Base-by-base conservation (phyloP, 1,139 yeast species). In the Yamadazyma epiphylla region DNA sequence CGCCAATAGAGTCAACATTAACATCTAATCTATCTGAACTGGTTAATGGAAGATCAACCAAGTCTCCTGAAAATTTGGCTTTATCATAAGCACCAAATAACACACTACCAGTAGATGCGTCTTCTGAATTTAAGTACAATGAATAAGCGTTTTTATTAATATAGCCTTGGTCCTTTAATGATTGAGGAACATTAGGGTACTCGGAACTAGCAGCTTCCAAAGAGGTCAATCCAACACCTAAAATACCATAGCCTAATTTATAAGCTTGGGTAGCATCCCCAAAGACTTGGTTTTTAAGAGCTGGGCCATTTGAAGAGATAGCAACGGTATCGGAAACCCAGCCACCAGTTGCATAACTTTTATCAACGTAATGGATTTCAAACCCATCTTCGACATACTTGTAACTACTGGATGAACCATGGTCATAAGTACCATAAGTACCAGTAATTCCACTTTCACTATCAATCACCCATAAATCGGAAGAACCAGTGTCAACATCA, bases 211-310 rank as follows among this genome's bases (percentile, higher is more conserved):
- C 25, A n/a, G n/a, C n/a, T n/a, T n/a, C n/a, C n/a, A n/a, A n/a
- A n/a, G n/a, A n/a, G n/a, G n/a, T n/a, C n/a, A 28, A 32, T 5
- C 82, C 82, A 36, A 77, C 64, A 13, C 83, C 83, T 23, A 76
- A 53, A 24, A 75, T 70, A 21, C 78, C 78, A 16, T 9, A 33
- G 5, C 15, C 13, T 10, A 22, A 25, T 6, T 28, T 26, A n/a
- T n/a, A n/a, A 21, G 28, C 13, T 3, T 20, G 8, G 16, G 32
- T 26, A 13, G 28, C 36, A 23, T 32, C 36, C 21, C 34, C 39
- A 28, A 35, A 35, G 22, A 30, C 28, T 15, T 28, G 26, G 4
- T 22, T 15, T 5, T 14, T 20, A 24, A 35, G 11, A 5, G 27
- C 22, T 17, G 35, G 31, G n/a, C 38, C 38, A 16, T 13, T 19